phyloP scores from a whole-genome alignment of 139 green algal genomes.

The Mesostigma viride region DNA sequence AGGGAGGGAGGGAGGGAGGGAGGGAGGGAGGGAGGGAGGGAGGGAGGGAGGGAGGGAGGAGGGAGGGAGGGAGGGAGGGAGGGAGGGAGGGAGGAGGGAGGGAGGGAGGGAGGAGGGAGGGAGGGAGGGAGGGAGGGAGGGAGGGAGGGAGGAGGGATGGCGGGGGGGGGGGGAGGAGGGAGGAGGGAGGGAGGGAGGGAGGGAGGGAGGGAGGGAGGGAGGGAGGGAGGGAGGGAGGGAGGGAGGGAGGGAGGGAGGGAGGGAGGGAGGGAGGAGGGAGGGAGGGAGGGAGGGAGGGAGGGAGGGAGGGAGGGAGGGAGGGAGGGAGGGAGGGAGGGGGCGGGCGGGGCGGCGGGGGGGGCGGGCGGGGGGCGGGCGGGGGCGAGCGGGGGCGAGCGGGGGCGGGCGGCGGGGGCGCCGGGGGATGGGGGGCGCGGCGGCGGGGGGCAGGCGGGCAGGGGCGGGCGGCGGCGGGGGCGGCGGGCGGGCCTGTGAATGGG shows the following conservation, averaged over 20 bases:
- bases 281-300: not conserved
- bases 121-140: not conserved
- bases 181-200: not conserved
- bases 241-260: not conserved
- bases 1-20: not conserved
- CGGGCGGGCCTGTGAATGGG: too few relatives aligned
- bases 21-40: not conserved
- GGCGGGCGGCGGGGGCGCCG: too few relatives aligned
- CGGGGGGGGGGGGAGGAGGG: not conserved
- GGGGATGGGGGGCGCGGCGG: too few relatives aligned
- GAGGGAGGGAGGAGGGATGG: not conserved
- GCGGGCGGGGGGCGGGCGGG: too few relatives aligned
- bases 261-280: not conserved
- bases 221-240: not conserved
- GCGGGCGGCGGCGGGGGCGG: too few relatives aligned
- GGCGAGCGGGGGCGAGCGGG: too few relatives aligned
- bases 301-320: too few relatives aligned
- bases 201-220: not conserved
- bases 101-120: not conserved
- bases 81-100: not conserved
- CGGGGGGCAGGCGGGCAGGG: too few relatives aligned
- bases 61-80: too few relatives aligned
- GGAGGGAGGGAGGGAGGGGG: too few relatives aligned
- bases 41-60: not conserved
- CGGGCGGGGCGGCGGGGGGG: too few relatives aligned